These are phyloP conservation scores for Lachancea kluyveri DNA, from an alignment of 805 yeast species.

Conservation along the genomic window DNA sequence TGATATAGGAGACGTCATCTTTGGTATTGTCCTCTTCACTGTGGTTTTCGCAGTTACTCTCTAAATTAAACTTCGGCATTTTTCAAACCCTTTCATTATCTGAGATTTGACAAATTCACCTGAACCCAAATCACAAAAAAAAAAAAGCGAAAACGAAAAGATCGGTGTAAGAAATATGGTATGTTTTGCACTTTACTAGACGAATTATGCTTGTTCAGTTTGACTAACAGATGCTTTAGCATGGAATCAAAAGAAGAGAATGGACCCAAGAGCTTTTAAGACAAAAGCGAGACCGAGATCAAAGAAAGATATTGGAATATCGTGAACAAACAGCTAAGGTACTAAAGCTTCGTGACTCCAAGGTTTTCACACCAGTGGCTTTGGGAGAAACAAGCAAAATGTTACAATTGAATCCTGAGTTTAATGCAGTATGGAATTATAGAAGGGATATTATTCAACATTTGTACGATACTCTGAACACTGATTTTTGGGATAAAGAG, in stretches of 20 bases:
- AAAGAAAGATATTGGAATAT: conserved; percentile 52
- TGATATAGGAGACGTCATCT: conserved; percentile 30
- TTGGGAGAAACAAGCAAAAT: conserved; percentile 52
- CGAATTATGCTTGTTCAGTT: no score
- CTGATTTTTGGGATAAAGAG: conserved; percentile 43
- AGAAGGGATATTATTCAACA: conserved; percentile 61
- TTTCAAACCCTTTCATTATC: no score
- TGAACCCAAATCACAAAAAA: no score
- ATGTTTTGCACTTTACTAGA: no score
- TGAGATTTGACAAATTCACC: no score
- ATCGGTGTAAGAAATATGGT: no score
- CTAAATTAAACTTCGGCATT: no score
- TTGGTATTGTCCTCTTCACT: no score
- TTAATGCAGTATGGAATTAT: conserved; percentile 85
- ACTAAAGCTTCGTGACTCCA: conserved; percentile 31
- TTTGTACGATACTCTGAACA: conserved; percentile 16
- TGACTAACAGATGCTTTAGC: no score
- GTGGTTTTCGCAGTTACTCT: no score
- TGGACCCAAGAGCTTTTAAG: conserved; percentile 50
- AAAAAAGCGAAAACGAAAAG: no score
- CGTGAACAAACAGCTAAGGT: conserved; percentile 38
- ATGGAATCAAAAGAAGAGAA: conserved; percentile 60
- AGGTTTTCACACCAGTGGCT: conserved; percentile 32
- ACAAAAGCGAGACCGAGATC: conserved; percentile 52
- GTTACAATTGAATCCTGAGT: conserved; percentile 71